phyloP scores from a whole-genome alignment of 257 asterid genomes.

The Jaltomata sinuosa region DNA sequence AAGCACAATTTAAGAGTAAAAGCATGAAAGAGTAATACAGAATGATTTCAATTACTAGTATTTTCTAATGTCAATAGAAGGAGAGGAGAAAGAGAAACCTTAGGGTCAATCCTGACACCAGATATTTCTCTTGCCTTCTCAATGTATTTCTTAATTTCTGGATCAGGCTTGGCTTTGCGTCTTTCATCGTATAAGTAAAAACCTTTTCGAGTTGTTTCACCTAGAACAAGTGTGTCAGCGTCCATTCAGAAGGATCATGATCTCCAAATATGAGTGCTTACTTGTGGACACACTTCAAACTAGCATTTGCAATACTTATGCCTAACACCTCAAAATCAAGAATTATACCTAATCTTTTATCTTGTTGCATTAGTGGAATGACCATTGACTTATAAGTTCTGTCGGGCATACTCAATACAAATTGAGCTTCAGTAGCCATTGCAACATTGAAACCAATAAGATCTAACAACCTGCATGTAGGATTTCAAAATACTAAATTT shows the following conservation, averaged over 20 bases:
- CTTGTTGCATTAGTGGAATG: constrained; percentile 86
- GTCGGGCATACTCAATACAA: constrained; percentile 63
- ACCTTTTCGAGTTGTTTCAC: constrained; percentile 76
- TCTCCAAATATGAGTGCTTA: background rate
- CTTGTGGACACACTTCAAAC: background rate
- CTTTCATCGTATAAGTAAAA: constrained; percentile 67
- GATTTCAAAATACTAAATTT: background rate
- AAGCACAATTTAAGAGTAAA: background rate
- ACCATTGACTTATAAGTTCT: constrained; percentile 82
- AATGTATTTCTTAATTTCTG: constrained; percentile 67
- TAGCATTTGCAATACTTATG: background rate
- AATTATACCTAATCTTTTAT: constrained; percentile 68
- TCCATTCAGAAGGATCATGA: background rate
- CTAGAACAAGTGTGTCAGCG: constrained; percentile 20
- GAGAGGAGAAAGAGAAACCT: constrained; percentile 35
- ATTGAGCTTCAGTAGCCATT: constrained; percentile 74
- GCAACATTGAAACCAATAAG: constrained; percentile 94
- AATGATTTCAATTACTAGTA: background rate
- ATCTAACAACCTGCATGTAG: constrained; percentile 57
- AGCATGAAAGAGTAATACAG: background rate
- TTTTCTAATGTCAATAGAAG: background rate
- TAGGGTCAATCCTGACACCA: constrained; percentile 71
- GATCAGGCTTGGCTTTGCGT: constrained; percentile 91
- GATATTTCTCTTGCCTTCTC: constrained; percentile 71
- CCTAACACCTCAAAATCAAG: background rate